These are phyloP conservation scores for Stemphylium lycopersici DNA, from an alignment of 2,329 filamentous ascomycete genomes.

Conservation along the genomic window DNA sequence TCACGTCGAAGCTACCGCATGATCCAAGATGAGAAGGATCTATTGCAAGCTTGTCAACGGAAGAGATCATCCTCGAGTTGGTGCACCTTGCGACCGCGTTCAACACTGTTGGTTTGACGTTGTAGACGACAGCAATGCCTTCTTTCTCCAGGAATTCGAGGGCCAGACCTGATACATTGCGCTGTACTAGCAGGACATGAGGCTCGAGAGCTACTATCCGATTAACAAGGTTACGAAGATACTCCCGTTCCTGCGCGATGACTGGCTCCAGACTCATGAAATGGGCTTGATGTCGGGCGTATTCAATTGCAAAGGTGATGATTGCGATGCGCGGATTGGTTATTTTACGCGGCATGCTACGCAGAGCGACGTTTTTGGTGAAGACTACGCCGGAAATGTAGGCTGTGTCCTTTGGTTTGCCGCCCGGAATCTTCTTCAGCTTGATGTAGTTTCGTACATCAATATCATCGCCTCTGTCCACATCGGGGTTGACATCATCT, in stretches of 20 bases:
- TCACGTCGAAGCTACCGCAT: constrained; percentile 89
- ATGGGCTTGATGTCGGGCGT: constrained; percentile 88
- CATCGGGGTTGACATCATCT: constrained; percentile 92
- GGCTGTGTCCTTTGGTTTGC: constrained; percentile 86
- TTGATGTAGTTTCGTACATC: constrained; percentile 98
- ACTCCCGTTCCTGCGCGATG: constrained; percentile 95
- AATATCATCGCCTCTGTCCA: constrained; percentile 90
- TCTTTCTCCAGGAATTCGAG: constrained; percentile 86
- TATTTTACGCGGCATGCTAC: constrained; percentile 92
- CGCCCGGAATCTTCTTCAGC: constrained; percentile 92
- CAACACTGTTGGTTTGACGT: constrained; percentile 94
- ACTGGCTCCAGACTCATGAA: constrained; percentile 99
- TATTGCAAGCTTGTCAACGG: constrained; percentile 88
- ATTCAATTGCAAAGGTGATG: constrained; percentile 94
- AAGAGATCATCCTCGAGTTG: constrained; percentile 90
- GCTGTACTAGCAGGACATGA: constrained; percentile 87
- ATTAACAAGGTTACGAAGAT: constrained; percentile 86
- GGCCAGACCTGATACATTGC: constrained; percentile 88
- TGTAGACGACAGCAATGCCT: constrained; percentile 91
- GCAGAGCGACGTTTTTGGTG: constrained; percentile 93
- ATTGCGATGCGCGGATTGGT: constrained; percentile 85
- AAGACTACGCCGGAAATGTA: constrained; percentile 98
- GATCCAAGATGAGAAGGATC: constrained; percentile 76
- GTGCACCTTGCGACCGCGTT: constrained; percentile 93
- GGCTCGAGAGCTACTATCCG: constrained; percentile 86